Conservation (phyloP, 179 eudicot species). For the Sideroxylon spinosum region DNA sequence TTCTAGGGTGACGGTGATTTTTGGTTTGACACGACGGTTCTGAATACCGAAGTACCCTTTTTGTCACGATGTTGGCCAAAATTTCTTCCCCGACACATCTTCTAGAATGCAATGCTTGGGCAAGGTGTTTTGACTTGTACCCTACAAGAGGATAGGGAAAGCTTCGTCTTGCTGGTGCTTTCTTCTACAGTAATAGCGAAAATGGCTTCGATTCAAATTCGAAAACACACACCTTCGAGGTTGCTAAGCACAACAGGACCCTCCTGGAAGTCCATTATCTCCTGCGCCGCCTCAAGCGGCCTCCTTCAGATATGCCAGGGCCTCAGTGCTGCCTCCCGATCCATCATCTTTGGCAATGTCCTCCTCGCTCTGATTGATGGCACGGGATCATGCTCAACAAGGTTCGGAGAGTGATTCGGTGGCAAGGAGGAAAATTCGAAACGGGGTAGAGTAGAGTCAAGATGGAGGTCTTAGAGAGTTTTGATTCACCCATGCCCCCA, state of each 20-base stretch:
- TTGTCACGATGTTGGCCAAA: too few species aligned
- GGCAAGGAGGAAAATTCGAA: constrained; percentile 31
- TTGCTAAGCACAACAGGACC: constrained; percentile 29
- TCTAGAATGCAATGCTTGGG: too few species aligned
- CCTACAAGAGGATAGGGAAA: too few species aligned
- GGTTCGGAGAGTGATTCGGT: constrained; percentile 42
- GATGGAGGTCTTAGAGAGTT: constrained; percentile 50
- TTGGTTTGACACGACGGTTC: too few species aligned
- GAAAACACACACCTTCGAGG: too few species aligned
- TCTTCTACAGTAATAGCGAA: too few species aligned
- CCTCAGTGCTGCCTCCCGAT: constrained; percentile 25
- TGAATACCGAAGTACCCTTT: too few species aligned
- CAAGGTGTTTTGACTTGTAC: too few species aligned
- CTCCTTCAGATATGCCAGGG: constrained; percentile 52
- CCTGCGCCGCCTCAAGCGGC: constrained; percentile 59
- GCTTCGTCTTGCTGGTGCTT: too few species aligned
- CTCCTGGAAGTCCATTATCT: constrained; percentile 60
- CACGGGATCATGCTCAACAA: constrained; percentile 36
- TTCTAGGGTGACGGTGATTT: too few species aligned
- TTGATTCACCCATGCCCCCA: constrained; percentile 53
- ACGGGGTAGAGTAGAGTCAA: constrained; percentile 28
- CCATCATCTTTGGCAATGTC: constrained; percentile 43
- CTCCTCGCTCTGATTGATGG: constrained; percentile 55
- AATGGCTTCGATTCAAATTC: too few species aligned
- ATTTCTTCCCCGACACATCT: too few species aligned